Percentiles rank a stretch among this genome's conserved stretches.
These are phyloP conservation scores for Carallia pectinifolia DNA, from an alignment of 345 rosid genomes.

Conservation along the genomic window DNA sequence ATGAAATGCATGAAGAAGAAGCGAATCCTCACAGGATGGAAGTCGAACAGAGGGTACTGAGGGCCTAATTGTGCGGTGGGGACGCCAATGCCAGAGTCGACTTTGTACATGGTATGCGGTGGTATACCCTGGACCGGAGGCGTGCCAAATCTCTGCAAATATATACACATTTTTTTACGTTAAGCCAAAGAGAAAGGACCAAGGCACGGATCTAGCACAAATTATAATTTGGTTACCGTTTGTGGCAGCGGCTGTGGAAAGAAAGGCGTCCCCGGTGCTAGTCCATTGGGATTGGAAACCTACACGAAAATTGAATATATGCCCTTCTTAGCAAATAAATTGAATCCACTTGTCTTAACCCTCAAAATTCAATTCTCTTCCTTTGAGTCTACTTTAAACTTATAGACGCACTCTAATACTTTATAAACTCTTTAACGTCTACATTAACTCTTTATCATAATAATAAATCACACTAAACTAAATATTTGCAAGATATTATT, in stretches of 20 bases:
- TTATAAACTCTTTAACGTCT: no score
- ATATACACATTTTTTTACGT: not conserved
- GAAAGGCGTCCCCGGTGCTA: slow-evolving; percentile 56
- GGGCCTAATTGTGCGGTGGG: slow-evolving; percentile 37
- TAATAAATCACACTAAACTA: no score
- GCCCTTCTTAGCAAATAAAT: not conserved
- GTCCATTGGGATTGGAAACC: slow-evolving; percentile 40
- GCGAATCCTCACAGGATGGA: slow-evolving; percentile 57
- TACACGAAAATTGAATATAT: slow-evolving; percentile 6
- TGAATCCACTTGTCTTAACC: no score
- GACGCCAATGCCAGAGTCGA: slow-evolving; percentile 44
- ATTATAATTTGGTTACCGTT: slow-evolving; percentile 36
- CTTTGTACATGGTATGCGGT: slow-evolving; percentile 27
- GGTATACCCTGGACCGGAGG: slow-evolving; percentile 56
- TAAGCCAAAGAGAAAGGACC: not conserved
- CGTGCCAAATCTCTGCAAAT: slow-evolving; percentile 46
- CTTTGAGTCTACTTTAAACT: no score
- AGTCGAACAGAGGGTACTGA: slow-evolving; percentile 41
- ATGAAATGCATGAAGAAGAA: slow-evolving; percentile 2
- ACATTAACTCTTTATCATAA: no score
- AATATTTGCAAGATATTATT: no score
- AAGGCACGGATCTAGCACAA: slow-evolving; percentile 15
- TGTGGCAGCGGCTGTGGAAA: slow-evolving; percentile 46
- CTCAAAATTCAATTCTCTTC: no score
- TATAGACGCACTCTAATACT: no score